Percentiles rank a stretch among this genome's conserved stretches.
Evolutionary conservation across 1,284 basidiomycete species (phyloP).

Genomic region (Ganoderma boninense): DNA sequence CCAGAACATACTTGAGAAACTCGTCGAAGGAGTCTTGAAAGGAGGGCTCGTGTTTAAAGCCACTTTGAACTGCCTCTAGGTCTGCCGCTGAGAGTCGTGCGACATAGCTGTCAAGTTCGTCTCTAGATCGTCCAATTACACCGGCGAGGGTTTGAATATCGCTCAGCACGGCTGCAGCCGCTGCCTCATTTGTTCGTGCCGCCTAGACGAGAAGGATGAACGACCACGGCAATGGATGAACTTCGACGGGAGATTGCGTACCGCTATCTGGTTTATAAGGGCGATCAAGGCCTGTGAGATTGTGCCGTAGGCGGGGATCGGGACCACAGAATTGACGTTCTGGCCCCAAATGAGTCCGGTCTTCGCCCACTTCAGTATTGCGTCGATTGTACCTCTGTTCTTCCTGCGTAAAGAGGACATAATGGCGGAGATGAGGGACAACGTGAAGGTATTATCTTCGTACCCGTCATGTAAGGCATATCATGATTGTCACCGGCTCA

Average conservation of each 20-base stretch:
- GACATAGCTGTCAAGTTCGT: neutral
- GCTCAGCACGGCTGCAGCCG: neutral
- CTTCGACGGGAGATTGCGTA: neutral
- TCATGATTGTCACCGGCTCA: too few relatives aligned
- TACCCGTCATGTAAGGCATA: neutral
- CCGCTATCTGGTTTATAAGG: neutral
- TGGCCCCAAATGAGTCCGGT: neutral
- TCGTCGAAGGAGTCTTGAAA: neutral
- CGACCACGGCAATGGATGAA: neutral
- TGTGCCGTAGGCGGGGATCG: neutral
- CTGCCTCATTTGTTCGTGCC: neutral
- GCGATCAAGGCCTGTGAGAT: neutral
- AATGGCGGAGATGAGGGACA: neutral
- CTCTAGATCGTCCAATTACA: neutral
- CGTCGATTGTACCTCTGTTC: neutral
- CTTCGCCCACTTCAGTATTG: neutral
- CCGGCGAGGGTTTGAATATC: neutral
- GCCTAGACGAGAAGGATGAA: neutral
- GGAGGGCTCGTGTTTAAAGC: neutral
- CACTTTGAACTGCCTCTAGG: neutral
- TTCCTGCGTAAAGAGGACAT: neutral
- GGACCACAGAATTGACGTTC: neutral
- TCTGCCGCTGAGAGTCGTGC: neutral
- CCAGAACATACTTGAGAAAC: neutral
- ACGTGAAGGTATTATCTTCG: too few relatives aligned